A percentile compares a stretch with the other conserved stretches of the same genome.
Conservation (phyloP, 805 yeast species). For the Hanseniaspora nectarophila region DNA sequence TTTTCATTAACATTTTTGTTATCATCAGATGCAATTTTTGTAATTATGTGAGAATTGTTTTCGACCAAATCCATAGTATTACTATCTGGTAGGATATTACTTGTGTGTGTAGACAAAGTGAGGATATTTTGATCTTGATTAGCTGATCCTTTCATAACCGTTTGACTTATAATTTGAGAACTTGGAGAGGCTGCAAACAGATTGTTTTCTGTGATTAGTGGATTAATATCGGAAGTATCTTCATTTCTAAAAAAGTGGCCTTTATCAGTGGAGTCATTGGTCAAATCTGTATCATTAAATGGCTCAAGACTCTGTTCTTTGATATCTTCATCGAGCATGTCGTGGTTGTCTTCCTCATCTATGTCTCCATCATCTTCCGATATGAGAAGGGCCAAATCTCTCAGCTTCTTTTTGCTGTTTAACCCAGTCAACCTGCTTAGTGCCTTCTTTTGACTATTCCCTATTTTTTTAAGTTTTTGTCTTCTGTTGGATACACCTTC, state of each 20-base stretch:
- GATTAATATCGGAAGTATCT: background rate
- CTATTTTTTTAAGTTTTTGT: constrained; percentile 3
- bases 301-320: background rate
- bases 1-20: background rate
- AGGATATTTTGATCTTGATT: background rate
- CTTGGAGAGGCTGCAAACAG: background rate
- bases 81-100: background rate
- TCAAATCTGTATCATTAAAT: constrained; percentile 1
- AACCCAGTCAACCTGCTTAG: background rate
- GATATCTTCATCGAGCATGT: constrained; percentile 2
- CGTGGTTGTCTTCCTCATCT: constrained; percentile 11
- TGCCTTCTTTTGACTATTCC: constrained; percentile 10
- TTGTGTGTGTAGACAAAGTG: background rate
- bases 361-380: constrained; percentile 14
- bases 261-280: constrained; percentile 1
- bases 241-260: background rate
- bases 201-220: background rate
- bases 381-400: constrained; percentile 11
- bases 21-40: background rate
- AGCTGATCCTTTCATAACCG: too few relatives aligned
- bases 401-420: constrained; percentile 6
- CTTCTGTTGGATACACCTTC: background rate
- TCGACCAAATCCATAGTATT: background rate
- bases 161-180: background rate
- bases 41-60: background rate